These are phyloP conservation scores for Datisca glomerata DNA, from an alignment of 306 rosid species.

Conservation along the genomic window DNA sequence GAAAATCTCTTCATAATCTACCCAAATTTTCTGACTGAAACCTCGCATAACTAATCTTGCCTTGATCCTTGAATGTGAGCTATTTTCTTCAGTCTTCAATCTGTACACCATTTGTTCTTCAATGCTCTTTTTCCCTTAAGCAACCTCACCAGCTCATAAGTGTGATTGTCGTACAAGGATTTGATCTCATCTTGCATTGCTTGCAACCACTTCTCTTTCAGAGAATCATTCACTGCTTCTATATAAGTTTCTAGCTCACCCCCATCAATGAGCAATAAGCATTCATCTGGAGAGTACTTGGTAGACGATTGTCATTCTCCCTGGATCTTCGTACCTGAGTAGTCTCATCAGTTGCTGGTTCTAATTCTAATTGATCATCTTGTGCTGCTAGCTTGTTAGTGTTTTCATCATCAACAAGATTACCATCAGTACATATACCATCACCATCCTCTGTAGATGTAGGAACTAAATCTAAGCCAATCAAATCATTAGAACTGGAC, in stretches of 20 bases:
- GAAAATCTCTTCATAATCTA: background rate
- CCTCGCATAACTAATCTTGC: background rate
- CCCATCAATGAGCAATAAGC: background rate
- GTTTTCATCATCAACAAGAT: no score
- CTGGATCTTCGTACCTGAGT: no score
- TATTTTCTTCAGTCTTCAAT: conserved; percentile 1
- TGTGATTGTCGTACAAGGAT: no score
- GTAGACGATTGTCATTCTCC: background rate
- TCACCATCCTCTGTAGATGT: no score
- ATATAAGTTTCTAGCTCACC: background rate
- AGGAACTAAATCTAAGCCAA: no score
- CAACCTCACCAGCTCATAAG: conserved; percentile 1
- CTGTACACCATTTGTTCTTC: conserved; percentile 10
- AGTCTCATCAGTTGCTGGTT: no score
- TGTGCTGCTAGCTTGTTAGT: no score
- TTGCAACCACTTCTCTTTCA: background rate
- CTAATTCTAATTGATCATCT: no score
- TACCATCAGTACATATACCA: no score
- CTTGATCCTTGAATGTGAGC: background rate
- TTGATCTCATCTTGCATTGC: conserved; percentile 15
- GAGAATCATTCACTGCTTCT: background rate
- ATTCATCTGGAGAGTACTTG: background rate
- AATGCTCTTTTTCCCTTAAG: conserved; percentile 2
- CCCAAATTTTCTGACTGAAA: no score
- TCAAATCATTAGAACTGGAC: no score